Conservation (phyloP, 129 eudicot genomes). For the Saussurea involucrata region DNA sequence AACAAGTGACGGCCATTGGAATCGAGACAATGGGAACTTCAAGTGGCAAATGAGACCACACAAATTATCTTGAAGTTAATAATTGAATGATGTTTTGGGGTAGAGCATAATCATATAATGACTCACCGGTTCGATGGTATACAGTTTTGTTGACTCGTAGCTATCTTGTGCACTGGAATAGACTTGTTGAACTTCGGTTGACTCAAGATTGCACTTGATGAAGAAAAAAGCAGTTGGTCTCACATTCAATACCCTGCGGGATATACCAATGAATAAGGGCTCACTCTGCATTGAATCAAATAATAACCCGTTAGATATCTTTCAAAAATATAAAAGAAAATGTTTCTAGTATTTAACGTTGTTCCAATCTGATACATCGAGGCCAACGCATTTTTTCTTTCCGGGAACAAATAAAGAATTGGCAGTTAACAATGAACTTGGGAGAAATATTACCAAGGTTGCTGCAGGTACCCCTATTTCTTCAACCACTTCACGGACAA, state of each 20-base stretch:
- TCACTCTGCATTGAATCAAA: slow-evolving; percentile 43
- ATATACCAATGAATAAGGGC: slow-evolving; percentile 84
- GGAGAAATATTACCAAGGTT: slow-evolving; percentile 51
- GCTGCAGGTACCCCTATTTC: slow-evolving; percentile 86
- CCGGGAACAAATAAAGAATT: not conserved
- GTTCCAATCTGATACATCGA: not conserved
- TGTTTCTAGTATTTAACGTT: not conserved
- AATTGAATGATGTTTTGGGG: not conserved
- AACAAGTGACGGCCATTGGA: not conserved
- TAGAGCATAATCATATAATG: not conserved
- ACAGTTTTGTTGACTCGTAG: slow-evolving; percentile 83
- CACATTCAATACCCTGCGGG: slow-evolving; percentile 77
- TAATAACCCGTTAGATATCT: not conserved
- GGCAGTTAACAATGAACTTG: not conserved
- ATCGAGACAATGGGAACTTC: not conserved
- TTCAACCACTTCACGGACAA: slow-evolving; percentile 90
- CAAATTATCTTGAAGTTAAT: not conserved
- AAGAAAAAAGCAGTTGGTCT: slow-evolving; percentile 98
- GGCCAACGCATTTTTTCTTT: too few species aligned
- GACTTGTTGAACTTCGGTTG: slow-evolving; percentile 65
- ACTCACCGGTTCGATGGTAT: slow-evolving; percentile 64
- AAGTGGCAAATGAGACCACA: not conserved
- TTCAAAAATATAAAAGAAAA: not conserved
- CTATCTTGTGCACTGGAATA: slow-evolving; percentile 85
- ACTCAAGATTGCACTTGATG: slow-evolving; percentile 78